These are phyloP conservation scores for Cryptococcus deneoformans DNA, from an alignment of 1,284 basidiomycete species.

Conservation along the genomic window DNA sequence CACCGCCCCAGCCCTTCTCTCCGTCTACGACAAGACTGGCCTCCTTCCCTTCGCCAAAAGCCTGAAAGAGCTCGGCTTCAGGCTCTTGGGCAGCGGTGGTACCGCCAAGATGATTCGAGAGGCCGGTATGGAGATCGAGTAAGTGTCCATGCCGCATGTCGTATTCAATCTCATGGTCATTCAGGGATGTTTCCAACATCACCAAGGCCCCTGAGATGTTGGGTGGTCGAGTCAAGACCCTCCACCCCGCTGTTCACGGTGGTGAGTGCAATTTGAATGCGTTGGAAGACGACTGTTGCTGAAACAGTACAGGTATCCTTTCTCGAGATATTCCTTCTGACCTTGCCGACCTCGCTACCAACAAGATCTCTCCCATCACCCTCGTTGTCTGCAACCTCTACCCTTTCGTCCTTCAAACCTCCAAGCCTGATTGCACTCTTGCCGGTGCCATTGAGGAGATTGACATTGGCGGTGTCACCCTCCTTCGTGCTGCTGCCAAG, in stretches of 20 bases:
- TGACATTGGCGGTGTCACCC: conserved; percentile 98
- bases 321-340: conserved; percentile 85
- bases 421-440: conserved; percentile 83
- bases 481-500: conserved; percentile 96
- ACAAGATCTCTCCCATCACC: conserved; percentile 83
- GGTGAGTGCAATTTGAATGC: conserved; percentile 55
- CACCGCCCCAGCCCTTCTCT: conserved; percentile 67
- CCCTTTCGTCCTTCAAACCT: conserved; percentile 90
- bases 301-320: conserved; percentile 65
- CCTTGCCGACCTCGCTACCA: conserved; percentile 72
- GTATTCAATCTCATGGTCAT: not conserved
- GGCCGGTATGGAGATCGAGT: conserved; percentile 88
- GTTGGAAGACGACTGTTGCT: not conserved
- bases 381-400: conserved; percentile 99
- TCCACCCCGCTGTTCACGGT: conserved; percentile 98
- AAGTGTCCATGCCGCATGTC: conserved; percentile 41
- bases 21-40: conserved; percentile 95
- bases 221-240: conserved; percentile 95
- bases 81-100: conserved; percentile 90
- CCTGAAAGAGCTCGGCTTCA: conserved; percentile 76
- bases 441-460: conserved; percentile 96
- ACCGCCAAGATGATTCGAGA: conserved; percentile 98
- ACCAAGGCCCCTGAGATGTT: conserved; percentile 99
- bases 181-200: conserved; percentile 94
- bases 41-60: conserved; percentile 86